A percentile compares a stretch with the other conserved stretches of the same genome.
Evolutionary conservation across 169 alveolate species (phyloP).

Genomic region (Plasmodium knowlesi): DNA sequence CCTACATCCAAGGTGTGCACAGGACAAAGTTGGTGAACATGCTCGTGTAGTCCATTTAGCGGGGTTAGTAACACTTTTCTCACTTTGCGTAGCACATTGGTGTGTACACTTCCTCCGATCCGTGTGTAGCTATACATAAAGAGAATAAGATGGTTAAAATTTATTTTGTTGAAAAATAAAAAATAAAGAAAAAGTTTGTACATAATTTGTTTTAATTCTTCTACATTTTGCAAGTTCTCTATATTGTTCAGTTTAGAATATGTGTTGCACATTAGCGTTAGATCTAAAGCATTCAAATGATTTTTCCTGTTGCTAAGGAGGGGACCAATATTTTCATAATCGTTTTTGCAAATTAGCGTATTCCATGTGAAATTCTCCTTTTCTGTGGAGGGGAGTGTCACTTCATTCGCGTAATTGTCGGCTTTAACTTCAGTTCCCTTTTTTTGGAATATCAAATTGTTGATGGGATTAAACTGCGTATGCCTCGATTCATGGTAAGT

Average conservation of each 20-base stretch:
- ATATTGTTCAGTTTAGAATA: conserved; percentile 28
- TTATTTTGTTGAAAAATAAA: conserved; percentile 20
- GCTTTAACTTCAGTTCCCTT: neutral
- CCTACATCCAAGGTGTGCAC: conserved; percentile 23
- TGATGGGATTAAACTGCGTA: neutral
- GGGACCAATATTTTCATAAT: neutral
- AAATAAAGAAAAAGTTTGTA: conserved; percentile 64
- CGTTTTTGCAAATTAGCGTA: neutral
- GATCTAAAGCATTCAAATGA: conserved; percentile 21
- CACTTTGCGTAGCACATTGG: conserved; percentile 25
- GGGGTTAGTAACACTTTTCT: neutral
- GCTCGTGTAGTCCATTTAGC: neutral
- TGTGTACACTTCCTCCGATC: conserved; percentile 27
- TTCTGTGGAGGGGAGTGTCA: neutral
- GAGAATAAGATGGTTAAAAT: conserved; percentile 33
- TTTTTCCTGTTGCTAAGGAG: conserved; percentile 10
- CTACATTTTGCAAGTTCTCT: conserved; percentile 3
- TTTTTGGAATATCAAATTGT: neutral
- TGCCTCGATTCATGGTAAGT: neutral
- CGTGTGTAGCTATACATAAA: conserved; percentile 43
- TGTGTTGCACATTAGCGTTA: conserved; percentile 64
- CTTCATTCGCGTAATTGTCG: neutral
- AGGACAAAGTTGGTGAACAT: neutral
- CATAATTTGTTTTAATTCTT: conserved; percentile 34
- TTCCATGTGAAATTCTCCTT: neutral